Evolutionary conservation across 164 flowering plant species (phyloP), one percentile per base, ranked within the genome.

Genomic region (Protea cynaroides): DNA sequence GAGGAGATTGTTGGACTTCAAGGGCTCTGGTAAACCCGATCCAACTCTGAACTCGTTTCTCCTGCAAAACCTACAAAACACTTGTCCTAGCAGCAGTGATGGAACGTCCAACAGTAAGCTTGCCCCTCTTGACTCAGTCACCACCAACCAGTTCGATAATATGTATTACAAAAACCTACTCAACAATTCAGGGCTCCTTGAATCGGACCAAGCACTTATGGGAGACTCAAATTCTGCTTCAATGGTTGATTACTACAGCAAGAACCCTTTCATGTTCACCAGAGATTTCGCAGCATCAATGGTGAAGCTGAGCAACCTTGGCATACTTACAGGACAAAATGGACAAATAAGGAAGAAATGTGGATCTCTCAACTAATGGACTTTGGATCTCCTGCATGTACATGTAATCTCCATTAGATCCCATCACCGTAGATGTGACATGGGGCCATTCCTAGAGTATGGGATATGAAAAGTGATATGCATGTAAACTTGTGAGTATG

Each of bases 121-220:
- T 68, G 84, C 72, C 56, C 81, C 86, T 12, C 60, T 86, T 21
- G 88, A 86, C 67, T 4, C 69, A 0, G 70, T 57, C 13, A 71
- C 86, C 0, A 12, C 72, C 0, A 66, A 52, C 66, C 74, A 51
- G 64, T 86, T 86, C 23, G 89, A 86, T 71, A 83, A 86, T 67
- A 19, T 47, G 1, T 86, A 76, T 61, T 83, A 56, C 72, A 70
- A 59, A 56, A 84, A 75, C 69, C 80, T 86, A 7, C 22, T 77
- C 53, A 78, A 71, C 74, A 83, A 73, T 51, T 67, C 78, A 0
- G 92, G 88, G 21, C 72, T 86, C 22, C 81, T 86, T 4, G 77
- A 73, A 63, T 86, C 89, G 7, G 92, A 86, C 63, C 92, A 86
- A 66, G 80, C 64, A 43, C 86, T 86, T 7, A 72, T 80, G 79